Base-by-base conservation (phyloP, 768 basidiomycete genomes). In the Crepidotus variabilis region DNA sequence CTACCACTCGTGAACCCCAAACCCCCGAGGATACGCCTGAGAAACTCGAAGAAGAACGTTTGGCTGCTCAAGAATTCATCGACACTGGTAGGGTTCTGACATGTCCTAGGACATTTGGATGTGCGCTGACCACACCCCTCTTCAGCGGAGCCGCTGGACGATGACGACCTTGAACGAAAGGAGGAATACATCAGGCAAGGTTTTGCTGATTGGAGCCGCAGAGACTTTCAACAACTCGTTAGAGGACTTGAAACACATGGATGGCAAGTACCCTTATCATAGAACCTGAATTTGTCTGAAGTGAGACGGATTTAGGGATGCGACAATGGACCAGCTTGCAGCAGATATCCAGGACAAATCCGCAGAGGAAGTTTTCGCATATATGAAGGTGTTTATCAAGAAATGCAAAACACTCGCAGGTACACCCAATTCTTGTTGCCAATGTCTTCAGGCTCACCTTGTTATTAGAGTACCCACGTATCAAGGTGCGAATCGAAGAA, bases 221-320 rank as follows among this genome's bases (percentile, higher is more conserved):
- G 93, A 35, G 94, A 98, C 67, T 98, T 94, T 77, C 94, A 94
- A 65, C 90, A 90, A 64, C 90, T 98, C 65, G 79, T 95, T 48
- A 82, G 86, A 39, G 90, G 84, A 1, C 61, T 77, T 23, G 76
- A 78, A 57, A 71, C 72, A 11, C 85, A 92, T 65, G 95, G 95
- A 57, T 91, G 92, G 89, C 90, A 57, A 13, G 84, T 72, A n/a
- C 9, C 34, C 33, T 48, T 34, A 32, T 47, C 22, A 28, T 13
- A 13, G 34, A 8, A 28, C 47, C 10, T 48, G 8, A 1, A 6
- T 16, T 32, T 16, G 32, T 18, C 11, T 47, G n/a, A 18, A 28
- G 20, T 21, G 23, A 24, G 10, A n/a, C 54, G 9, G 9, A 20
- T 14, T 1, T 56, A 89, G 87, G 87, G 82, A 76, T 13, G 84